These are phyloP conservation scores for Monosporozyma unispora DNA, from an alignment of 805 yeast species.

Conservation along the genomic window DNA sequence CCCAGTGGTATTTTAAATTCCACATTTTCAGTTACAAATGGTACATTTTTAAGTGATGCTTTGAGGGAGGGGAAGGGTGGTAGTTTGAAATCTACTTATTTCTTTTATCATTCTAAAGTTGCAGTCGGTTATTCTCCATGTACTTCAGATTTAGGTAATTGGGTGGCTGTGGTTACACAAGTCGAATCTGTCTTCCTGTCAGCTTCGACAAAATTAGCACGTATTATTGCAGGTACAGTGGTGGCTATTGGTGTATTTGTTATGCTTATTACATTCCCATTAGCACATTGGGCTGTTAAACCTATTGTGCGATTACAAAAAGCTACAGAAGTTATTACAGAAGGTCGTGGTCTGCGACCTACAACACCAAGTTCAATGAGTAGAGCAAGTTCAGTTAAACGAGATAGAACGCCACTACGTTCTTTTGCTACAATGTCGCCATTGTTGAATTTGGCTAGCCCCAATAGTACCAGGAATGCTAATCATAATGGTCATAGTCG, in stretches of 20 bases:
- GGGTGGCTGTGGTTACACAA: constrained; percentile 76
- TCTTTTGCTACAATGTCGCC: constrained; percentile 5
- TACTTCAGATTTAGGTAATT: constrained; percentile 36
- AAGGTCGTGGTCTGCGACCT: constrained; percentile 34
- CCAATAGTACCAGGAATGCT: background rate
- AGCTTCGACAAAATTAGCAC: constrained; percentile 53
- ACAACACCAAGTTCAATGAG: constrained; percentile 16
- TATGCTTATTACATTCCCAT: constrained; percentile 67
- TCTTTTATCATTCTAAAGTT: constrained; percentile 33
- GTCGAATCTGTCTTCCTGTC: constrained; percentile 45
- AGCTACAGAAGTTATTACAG: constrained; percentile 58
- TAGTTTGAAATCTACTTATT: constrained; percentile 30
- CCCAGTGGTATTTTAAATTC: constrained; percentile 12
- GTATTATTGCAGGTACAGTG: constrained; percentile 69
- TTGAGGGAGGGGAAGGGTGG: constrained; percentile 35
- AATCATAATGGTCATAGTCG: background rate
- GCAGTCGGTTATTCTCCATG: constrained; percentile 51
- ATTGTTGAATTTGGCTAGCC: background rate
- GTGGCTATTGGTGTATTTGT: constrained; percentile 69
- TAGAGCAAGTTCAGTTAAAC: constrained; percentile 16
- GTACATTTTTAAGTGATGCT: constrained; percentile 31
- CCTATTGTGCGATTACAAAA: constrained; percentile 73
- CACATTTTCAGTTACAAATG: constrained; percentile 23
- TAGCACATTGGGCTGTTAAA: constrained; percentile 75
- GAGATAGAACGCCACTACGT: constrained; percentile 4